Evolutionary conservation across 257 asterid genomes (phyloP).

Genomic region (Dorcoceras hygrometricum): DNA sequence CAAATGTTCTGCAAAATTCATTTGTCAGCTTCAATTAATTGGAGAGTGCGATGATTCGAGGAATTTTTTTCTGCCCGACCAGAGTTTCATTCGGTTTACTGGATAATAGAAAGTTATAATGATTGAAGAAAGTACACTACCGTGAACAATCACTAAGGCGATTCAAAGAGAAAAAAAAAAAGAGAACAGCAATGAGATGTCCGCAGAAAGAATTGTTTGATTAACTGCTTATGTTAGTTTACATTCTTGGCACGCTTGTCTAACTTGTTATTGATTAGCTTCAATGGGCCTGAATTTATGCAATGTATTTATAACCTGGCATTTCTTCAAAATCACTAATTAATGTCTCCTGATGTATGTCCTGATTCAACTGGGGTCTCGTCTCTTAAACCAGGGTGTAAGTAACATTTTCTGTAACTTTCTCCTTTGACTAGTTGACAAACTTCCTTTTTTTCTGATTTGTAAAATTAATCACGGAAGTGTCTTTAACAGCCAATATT

Average conservation of each 20-base stretch:
- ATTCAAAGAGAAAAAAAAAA: not conserved
- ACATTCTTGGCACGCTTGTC: not conserved
- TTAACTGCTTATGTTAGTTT: not conserved
- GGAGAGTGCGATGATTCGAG: not conserved
- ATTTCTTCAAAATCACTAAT: not conserved
- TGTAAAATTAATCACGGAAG: not conserved
- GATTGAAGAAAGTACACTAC: not conserved
- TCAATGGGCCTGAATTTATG: too few relatives aligned
- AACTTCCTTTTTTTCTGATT: not conserved
- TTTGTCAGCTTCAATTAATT: too few relatives aligned
- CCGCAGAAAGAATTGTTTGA: not conserved
- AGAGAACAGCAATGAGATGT: not conserved
- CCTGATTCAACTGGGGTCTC: not conserved
- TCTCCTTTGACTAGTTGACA: not conserved
- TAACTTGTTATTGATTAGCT: not conserved
- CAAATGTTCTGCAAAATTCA: too few relatives aligned
- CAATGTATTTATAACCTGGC: too few relatives aligned
- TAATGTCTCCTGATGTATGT: slow-evolving; percentile 2
- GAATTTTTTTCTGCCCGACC: not conserved
- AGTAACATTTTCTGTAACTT: not conserved
- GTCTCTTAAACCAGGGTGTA: slow-evolving; percentile 6
- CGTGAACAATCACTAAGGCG: not conserved
- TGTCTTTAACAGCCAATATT: slow-evolving; percentile 65
- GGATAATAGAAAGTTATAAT: not conserved
- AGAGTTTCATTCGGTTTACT: not conserved